These are phyloP conservation scores for Apostasia shenzhenica DNA, from an alignment of 106 monocot species.

Conservation along the genomic window DNA sequence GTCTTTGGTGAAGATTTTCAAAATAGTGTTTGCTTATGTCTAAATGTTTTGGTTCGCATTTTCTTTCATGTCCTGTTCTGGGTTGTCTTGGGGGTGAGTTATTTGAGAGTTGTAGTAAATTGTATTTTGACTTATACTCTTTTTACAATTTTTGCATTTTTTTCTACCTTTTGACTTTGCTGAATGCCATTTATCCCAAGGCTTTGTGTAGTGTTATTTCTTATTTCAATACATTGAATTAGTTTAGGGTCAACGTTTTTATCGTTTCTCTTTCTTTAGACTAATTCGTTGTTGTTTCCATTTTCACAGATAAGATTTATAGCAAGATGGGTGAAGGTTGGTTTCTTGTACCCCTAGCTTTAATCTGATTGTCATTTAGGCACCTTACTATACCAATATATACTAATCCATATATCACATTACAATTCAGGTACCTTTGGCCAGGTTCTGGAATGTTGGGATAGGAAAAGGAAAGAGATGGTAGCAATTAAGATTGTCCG, in stretches of 20 bases:
- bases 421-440: conserved; percentile 76
- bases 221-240: neutral
- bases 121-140: no score
- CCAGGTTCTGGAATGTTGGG: conserved; percentile 96
- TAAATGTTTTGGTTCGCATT: no score
- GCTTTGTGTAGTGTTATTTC: neutral
- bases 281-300: conserved; percentile 4
- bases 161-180: no score
- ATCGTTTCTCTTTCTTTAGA: neutral
- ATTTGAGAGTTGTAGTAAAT: no score
- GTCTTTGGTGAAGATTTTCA: no score
- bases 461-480: conserved; percentile 88
- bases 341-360: neutral
- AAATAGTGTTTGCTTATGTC: no score
- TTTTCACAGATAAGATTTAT: conserved; percentile 56
- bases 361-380: neutral
- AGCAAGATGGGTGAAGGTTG: conserved; percentile 97
- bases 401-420: neutral
- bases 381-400: neutral
- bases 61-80: no score
- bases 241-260: neutral
- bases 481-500: conserved; percentile 92
- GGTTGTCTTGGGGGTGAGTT: no score
- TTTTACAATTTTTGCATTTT: no score
- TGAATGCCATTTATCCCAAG: no score